Percentiles rank a stretch among this genome's conserved stretches.
phyloP scores from a whole-genome alignment of 2,329 filamentous ascomycete species.

The Ophiostoma sp. region DNA sequence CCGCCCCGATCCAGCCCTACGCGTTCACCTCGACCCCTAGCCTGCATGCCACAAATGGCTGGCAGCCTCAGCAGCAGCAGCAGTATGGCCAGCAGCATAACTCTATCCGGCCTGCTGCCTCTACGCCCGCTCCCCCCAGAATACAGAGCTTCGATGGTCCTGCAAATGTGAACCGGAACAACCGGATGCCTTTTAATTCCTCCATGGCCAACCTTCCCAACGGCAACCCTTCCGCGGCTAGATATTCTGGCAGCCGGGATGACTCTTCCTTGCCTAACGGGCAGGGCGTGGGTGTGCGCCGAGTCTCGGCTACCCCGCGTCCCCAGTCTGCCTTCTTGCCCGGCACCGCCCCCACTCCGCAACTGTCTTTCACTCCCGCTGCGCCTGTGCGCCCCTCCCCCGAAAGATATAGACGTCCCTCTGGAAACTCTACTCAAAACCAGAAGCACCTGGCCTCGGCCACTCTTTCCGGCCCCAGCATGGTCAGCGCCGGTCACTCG shows the following conservation, averaged over 20 bases:
- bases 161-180: conserved; percentile 6
- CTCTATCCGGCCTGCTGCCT: conserved; percentile 44
- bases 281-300: conserved; percentile 34
- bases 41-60: conserved; percentile 43
- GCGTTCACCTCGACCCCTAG: conserved; percentile 68
- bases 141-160: conserved; percentile 36
- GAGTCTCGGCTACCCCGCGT: conserved; percentile 37
- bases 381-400: conserved; percentile 62
- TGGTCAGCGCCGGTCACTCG: conserved; percentile 51
- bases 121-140: conserved; percentile 42
- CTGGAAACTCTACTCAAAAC: conserved; percentile 40
- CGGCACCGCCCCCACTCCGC: conserved; percentile 43
- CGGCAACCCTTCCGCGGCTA: conserved; percentile 31
- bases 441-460: conserved; percentile 30
- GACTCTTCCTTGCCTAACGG: conserved; percentile 42
- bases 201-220: conserved; percentile 40
- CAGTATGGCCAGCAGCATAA: conserved; percentile 26
- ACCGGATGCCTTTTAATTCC: conserved; percentile 35
- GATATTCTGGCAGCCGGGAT: conserved; percentile 44
- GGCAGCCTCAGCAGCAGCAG: conserved; percentile 21
- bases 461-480: conserved; percentile 46
- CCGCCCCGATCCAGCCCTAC: conserved; percentile 65
- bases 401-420: conserved; percentile 73
- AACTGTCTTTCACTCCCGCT: conserved; percentile 53
- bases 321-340: conserved; percentile 41